phyloP scores from a whole-genome alignment of 2,329 filamentous ascomycete species.

The Penicillium italicum region DNA sequence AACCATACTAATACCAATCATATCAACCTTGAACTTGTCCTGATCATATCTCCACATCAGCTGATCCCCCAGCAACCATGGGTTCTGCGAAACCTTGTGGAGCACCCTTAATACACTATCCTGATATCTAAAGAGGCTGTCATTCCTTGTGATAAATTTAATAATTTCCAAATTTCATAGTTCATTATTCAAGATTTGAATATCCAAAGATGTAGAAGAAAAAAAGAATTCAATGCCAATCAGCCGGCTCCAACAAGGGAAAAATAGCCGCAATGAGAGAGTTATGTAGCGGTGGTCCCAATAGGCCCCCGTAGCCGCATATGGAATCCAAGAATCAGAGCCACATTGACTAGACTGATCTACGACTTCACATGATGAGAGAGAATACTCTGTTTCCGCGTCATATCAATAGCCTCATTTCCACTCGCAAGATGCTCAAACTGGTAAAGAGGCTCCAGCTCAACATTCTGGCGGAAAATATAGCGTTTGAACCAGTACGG shows the following conservation, averaged over 20 bases:
- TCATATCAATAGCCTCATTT: background rate
- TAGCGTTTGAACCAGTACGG: slow-evolving; percentile 61
- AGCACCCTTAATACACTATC: too few species aligned
- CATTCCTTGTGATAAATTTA: background rate
- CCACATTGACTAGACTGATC: background rate
- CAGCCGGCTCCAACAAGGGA: too few species aligned
- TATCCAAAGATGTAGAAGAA: background rate
- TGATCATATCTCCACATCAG: slow-evolving; percentile 15
- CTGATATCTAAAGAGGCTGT: background rate
- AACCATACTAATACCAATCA: background rate
- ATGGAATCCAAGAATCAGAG: background rate
- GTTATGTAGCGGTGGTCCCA: too few species aligned
- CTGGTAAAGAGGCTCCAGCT: slow-evolving; percentile 51
- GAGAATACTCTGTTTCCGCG: background rate
- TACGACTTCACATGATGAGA: slow-evolving; percentile 6
- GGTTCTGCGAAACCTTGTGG: slow-evolving; percentile 13
- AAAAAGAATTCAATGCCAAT: background rate
- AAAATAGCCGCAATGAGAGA: background rate
- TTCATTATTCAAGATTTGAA: background rate
- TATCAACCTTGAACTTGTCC: background rate
- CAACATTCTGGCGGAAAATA: slow-evolving; percentile 50
- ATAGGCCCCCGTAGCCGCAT: too few species aligned
- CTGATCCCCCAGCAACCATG: slow-evolving; percentile 20
- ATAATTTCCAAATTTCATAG: background rate
- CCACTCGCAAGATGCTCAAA: slow-evolving; percentile 33